Percentiles rank a stretch among this genome's conserved stretches.
These are phyloP conservation scores for Allomyces javanicus DNA, from an alignment of 192 early-diverging fungal genomes.

Conservation along the genomic window DNA sequence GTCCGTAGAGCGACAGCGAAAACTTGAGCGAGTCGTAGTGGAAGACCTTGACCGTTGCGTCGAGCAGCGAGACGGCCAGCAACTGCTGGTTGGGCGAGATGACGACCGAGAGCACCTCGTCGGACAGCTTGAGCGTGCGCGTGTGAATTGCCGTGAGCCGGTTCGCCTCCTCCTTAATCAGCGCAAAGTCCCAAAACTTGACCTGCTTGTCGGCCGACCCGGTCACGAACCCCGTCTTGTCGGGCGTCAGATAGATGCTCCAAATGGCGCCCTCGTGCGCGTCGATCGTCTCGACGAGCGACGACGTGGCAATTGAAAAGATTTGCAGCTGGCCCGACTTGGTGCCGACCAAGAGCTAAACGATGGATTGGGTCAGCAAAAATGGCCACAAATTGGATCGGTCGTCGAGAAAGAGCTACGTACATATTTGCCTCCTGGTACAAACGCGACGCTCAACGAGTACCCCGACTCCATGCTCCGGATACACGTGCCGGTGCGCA, in stretches of 20 bases:
- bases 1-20: constrained; percentile 90
- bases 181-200: constrained; percentile 93
- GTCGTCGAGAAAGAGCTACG: constrained; percentile 1
- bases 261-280: constrained; percentile 82
- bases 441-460: constrained; percentile 76
- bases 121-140: constrained; percentile 83
- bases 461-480: constrained; percentile 80
- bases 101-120: constrained; percentile 72
- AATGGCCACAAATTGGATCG: neutral
- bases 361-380: neutral
- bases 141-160: constrained; percentile 62
- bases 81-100: constrained; percentile 69
- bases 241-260: constrained; percentile 67
- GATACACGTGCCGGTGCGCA: constrained; percentile 59
- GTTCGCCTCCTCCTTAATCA: constrained; percentile 27
- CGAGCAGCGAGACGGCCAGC: constrained; percentile 78
- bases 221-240: constrained; percentile 70
- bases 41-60: constrained; percentile 92
- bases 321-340: constrained; percentile 75
- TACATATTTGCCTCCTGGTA: constrained; percentile 73
- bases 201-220: constrained; percentile 87
- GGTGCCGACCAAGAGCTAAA: constrained; percentile 72
- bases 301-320: constrained; percentile 68
- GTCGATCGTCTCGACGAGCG: constrained; percentile 66
- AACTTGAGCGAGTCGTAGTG: constrained; percentile 93